phyloP scores from a whole-genome alignment of 2,329 filamentous ascomycete genomes.

The Paramyrothecium roridum region DNA sequence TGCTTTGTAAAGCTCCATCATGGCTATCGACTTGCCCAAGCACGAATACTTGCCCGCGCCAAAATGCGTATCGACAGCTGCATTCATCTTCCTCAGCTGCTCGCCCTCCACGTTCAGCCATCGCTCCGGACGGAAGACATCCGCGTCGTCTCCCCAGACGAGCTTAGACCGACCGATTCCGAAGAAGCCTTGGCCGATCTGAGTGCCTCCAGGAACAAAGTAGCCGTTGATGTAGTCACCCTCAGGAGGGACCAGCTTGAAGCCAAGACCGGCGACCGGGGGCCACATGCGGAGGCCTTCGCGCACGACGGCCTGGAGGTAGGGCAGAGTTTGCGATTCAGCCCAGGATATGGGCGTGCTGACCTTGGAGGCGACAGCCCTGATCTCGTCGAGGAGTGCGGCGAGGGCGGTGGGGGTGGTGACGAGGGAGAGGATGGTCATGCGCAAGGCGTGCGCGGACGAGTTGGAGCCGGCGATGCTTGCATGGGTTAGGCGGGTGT shows the following conservation, averaged over 20 bases:
- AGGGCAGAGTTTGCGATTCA: conserved; percentile 45
- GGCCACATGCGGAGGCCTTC: conserved; percentile 55
- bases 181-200: conserved; percentile 52
- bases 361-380: conserved; percentile 30
- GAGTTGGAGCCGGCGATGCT: conserved; percentile 60
- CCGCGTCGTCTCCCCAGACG: conserved; percentile 49
- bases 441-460: conserved; percentile 50
- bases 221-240: conserved; percentile 50
- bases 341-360: conserved; percentile 37
- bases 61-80: conserved; percentile 39
- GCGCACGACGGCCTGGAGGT: conserved; percentile 55
- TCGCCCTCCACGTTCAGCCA: conserved; percentile 41
- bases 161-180: conserved; percentile 46
- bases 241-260: conserved; percentile 48
- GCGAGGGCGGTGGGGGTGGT: conserved; percentile 39
- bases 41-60: conserved; percentile 42
- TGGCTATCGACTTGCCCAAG: conserved; percentile 42
- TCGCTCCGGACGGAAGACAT: conserved; percentile 50
- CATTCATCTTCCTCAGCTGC: conserved; percentile 28
- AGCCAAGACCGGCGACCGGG: conserved; percentile 50
- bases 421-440: conserved; percentile 48
- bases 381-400: conserved; percentile 41
- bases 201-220: conserved; percentile 48
- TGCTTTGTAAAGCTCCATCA: conserved; percentile 46
- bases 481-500: too few relatives aligned